Base-by-base conservation (phyloP, 2,329 filamentous ascomycete genomes). In the Cytospora piceae region DNA sequence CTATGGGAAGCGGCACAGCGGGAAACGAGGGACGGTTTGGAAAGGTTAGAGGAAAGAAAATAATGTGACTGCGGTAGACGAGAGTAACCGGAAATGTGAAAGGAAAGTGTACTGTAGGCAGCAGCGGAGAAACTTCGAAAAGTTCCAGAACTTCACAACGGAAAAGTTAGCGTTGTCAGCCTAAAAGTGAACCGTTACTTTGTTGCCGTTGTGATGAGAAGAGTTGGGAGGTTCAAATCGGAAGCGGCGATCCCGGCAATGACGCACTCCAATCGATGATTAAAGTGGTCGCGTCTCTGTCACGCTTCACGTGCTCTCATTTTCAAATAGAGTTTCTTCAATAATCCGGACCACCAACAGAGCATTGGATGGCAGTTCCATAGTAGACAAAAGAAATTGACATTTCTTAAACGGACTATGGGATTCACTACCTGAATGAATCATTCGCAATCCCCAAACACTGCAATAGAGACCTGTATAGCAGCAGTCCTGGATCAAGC, bases 241-340 rank as follows among this genome's bases (percentile, higher is more conserved):
- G 39, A 34, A 57, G 60, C 52, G 52, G 31, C 46, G 60, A 24
- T 24, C n/a, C 42, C 17, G 60, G 60, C 42, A 51, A 63, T 63
- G 61, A 63, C 61, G 61, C 46, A 63, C 61, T 57, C 22, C 27
- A 63, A 39, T 15, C 29, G 24, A 22, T 24, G 46, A 49, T 7
- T 49, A 49, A 49, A 49, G 39, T 15, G 17, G 34, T 63, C 61
- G 61, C 61, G 61, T 51, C 61, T 34, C 37, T 57, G 61, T 55
- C 53, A 54, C 61, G 61, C 46, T 49, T 49, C 46, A 49, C 46
- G 46, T 49, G 46, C n/a, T n/a, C 24, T n/a, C 46, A n/a, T 20
- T 22, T 24, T 4, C 42, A 49, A 14, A 20, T 7, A 14, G n/a
- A 42, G 20, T 42, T 7, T 42, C 39, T 42, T 7, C 20, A n/a